These are phyloP conservation scores for Agrostemma githago DNA, from an alignment of 148 eudicot genomes.

Conservation along the genomic window DNA sequence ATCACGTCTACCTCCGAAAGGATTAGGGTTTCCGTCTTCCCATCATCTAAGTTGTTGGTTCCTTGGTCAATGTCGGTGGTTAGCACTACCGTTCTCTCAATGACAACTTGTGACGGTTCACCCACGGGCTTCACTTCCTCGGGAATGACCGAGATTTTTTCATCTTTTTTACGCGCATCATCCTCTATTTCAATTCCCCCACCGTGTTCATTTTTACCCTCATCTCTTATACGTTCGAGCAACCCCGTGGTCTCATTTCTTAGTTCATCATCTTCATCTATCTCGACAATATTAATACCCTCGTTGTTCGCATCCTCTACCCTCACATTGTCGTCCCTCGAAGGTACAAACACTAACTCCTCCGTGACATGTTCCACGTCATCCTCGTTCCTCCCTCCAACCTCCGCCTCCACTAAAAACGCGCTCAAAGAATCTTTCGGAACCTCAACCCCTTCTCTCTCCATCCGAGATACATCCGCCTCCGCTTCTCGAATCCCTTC, in stretches of 20 bases:
- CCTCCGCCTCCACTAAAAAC: constrained; percentile 20
- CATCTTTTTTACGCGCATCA: constrained; percentile 7
- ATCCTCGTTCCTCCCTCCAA: constrained; percentile 24
- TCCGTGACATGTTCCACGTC: constrained; percentile 23
- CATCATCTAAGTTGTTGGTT: constrained; percentile 11
- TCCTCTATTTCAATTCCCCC: neutral
- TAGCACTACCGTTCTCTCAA: constrained; percentile 24
- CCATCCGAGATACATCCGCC: constrained; percentile 14
- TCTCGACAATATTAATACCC: constrained; percentile 11
- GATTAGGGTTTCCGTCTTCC: constrained; percentile 19
- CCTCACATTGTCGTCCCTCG: neutral
- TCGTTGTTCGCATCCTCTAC: constrained; percentile 7
- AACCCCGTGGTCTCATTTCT: constrained; percentile 28
- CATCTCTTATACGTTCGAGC: constrained; percentile 30
- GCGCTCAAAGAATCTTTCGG: constrained; percentile 18
- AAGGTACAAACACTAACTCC: constrained; percentile 17
- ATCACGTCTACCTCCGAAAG: constrained; percentile 21
- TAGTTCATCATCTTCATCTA: constrained; percentile 23
- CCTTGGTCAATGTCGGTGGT: constrained; percentile 19
- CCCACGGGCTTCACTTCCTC: constrained; percentile 19
- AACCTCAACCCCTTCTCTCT: constrained; percentile 17
- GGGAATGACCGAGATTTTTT: constrained; percentile 6
- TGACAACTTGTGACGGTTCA: constrained; percentile 2
- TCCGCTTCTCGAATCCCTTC: constrained; percentile 29
- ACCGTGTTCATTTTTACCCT: constrained; percentile 18